These are phyloP conservation scores for Taiozyma sp. DNA, from an alignment of 1,139 yeast genomes.

Conservation along the genomic window DNA sequence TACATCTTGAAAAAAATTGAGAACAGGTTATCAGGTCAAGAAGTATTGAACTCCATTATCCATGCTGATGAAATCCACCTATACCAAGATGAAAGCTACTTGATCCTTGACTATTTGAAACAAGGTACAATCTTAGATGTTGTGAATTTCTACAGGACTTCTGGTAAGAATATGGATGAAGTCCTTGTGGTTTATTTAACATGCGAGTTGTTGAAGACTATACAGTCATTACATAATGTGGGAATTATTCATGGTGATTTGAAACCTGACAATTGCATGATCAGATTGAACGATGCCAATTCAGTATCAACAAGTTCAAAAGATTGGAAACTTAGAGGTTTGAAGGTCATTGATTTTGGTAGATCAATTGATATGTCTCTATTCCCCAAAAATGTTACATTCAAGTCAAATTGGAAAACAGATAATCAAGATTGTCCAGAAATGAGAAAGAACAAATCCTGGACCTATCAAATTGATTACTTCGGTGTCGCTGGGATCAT, in stretches of 20 bases:
- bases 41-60: constrained; percentile 39
- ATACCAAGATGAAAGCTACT: constrained; percentile 69
- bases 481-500: constrained; percentile 76
- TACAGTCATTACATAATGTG: constrained; percentile 57
- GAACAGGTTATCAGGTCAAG: constrained; percentile 27
- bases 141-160: constrained; percentile 43
- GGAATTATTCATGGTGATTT: constrained; percentile 82
- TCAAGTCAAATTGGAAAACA: constrained; percentile 56
- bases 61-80: constrained; percentile 47
- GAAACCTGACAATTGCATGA: constrained; percentile 85
- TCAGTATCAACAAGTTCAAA: constrained; percentile 24
- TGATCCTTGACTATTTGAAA: constrained; percentile 59
- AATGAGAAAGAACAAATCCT: constrained; percentile 54
- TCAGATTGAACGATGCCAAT: constrained; percentile 40
- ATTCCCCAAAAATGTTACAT: constrained; percentile 46
- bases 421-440: constrained; percentile 77
- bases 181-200: constrained; percentile 57
- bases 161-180: constrained; percentile 45
- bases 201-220: constrained; percentile 50
- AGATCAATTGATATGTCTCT: constrained; percentile 68
- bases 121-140: constrained; percentile 78
- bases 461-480: constrained; percentile 84
- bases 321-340: constrained; percentile 49
- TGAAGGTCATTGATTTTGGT: constrained; percentile 78
- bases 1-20: constrained; percentile 60